Percentiles rank a stretch among this genome's conserved stretches.
Evolutionary conservation across 257 asterid species (phyloP).

Genomic region (Catharanthus roseus): DNA sequence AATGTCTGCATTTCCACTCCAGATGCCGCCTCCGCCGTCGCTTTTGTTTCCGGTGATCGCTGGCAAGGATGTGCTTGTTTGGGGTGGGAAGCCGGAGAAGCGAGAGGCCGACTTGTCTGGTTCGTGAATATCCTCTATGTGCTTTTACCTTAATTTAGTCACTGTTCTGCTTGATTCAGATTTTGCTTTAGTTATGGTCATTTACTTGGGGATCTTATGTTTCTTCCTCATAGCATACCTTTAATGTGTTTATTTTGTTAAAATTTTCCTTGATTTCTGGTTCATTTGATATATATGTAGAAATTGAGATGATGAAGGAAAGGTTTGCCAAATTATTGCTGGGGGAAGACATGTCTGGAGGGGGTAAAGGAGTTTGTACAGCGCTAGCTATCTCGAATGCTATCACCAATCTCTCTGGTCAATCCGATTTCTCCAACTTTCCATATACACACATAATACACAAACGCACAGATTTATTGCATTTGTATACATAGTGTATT

Average conservation of each 20-base stretch:
- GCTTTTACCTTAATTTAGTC: neutral
- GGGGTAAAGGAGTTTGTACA: conserved; percentile 93
- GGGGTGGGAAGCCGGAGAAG: conserved; percentile 56
- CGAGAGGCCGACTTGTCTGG: conserved; percentile 67
- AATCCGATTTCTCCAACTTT: conserved; percentile 7
- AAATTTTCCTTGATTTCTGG: neutral
- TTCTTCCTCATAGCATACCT: neutral
- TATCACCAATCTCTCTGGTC: conserved; percentile 92
- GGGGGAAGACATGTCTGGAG: conserved; percentile 99
- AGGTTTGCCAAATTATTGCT: conserved; percentile 88
- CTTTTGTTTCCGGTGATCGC: conserved; percentile 64
- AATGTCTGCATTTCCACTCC: conserved; percentile 35
- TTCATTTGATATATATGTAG: conserved; percentile 26
- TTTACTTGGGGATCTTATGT: conserved; percentile 1
- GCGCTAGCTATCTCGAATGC: conserved; percentile 96
- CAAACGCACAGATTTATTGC: neutral
- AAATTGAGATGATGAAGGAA: conserved; percentile 86
- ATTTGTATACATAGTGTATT: neutral
- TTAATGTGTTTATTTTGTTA: neutral
- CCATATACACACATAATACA: neutral
- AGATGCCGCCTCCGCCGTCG: conserved; percentile 42
- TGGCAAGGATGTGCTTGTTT: conserved; percentile 60
- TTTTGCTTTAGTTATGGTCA: neutral
- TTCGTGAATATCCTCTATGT: conserved; percentile 17
- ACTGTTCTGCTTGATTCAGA: neutral